Percentiles rank a stretch among this genome's conserved stretches.
Conservation (phyloP, 2,329 filamentous ascomycete species). For the Calonectria hongkongensis region DNA sequence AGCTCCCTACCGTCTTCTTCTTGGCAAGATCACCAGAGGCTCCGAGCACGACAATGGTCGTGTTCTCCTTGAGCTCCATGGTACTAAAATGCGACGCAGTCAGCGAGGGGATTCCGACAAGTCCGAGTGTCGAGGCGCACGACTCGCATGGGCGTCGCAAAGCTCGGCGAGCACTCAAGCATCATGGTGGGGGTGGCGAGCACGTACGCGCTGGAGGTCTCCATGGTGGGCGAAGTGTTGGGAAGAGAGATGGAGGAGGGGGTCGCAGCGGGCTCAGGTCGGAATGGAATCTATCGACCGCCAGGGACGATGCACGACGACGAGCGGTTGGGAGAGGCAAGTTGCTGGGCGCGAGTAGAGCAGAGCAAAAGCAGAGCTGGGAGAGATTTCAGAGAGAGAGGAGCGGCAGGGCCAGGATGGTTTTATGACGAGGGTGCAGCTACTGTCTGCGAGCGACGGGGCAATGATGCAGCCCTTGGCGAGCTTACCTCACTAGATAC, state of each 20-base stretch:
- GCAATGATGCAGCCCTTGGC: constrained; percentile 54
- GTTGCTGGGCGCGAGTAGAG: constrained; percentile 31
- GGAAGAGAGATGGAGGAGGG: constrained; percentile 29
- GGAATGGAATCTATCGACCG: constrained; percentile 39
- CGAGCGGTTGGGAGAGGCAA: constrained; percentile 35
- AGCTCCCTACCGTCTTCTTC: constrained; percentile 93
- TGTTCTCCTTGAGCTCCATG: constrained; percentile 99
- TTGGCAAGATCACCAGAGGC: constrained; percentile 98
- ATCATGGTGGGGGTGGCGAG: constrained; percentile 53
- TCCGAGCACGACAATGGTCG: constrained; percentile 95
- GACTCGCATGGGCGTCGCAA: constrained; percentile 43
- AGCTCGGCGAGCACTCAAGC: constrained; percentile 42
- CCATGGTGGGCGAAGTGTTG: constrained; percentile 51
- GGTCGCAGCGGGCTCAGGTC: constrained; percentile 28
- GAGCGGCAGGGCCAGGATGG: constrained; percentile 52
- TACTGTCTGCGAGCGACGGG: constrained; percentile 54
- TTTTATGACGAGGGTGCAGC: constrained; percentile 57
- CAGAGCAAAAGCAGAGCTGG: constrained; percentile 43
- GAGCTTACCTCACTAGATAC: constrained; percentile 47
- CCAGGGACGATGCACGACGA: constrained; percentile 35
- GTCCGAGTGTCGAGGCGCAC: constrained; percentile 20
- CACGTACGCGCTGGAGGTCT: constrained; percentile 49
- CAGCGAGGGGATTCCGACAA: constrained; percentile 41
- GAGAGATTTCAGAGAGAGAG: constrained; percentile 49
- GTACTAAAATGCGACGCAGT: constrained; percentile 61